Percentiles rank a stretch among this genome's conserved stretches.
Conservation (phyloP, 495 filamentous ascomycete species). For the Talaromyces thailandensis region DNA sequence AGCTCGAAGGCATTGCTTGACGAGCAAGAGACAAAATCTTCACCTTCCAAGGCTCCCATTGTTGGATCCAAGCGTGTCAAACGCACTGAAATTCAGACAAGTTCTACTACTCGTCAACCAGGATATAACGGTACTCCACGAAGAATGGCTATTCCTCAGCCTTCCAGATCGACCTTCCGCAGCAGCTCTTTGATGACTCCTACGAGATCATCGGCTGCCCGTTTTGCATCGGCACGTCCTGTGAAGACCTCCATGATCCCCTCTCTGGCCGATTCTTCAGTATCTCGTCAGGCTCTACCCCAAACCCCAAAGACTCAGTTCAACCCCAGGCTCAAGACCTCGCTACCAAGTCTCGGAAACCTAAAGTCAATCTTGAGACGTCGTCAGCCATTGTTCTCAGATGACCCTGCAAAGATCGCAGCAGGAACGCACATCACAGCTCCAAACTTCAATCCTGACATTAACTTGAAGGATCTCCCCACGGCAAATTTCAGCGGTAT, state of each 20-base stretch:
- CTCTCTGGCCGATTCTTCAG: slow-evolving; percentile 38
- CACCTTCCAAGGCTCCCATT: slow-evolving; percentile 24
- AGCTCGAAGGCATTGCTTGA: slow-evolving; percentile 68
- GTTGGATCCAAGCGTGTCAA: slow-evolving; percentile 55
- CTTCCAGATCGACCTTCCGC: slow-evolving; percentile 20
- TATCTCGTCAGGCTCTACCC: slow-evolving; percentile 31
- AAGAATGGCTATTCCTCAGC: slow-evolving; percentile 31
- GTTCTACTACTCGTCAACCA: slow-evolving; percentile 45
- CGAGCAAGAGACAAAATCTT: slow-evolving; percentile 37
- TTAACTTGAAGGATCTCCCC: slow-evolving; percentile 36
- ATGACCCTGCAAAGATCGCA: slow-evolving; percentile 50
- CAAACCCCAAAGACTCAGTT: slow-evolving; percentile 38
- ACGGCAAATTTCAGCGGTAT: slow-evolving; percentile 12
- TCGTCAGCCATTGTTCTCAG: slow-evolving; percentile 51
- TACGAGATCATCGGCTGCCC: slow-evolving; percentile 68
- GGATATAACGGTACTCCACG: slow-evolving; percentile 10
- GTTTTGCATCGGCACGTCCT: slow-evolving; percentile 50
- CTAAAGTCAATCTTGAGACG: slow-evolving; percentile 56
- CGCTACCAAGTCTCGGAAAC: slow-evolving; percentile 29
- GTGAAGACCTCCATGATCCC: slow-evolving; percentile 46
- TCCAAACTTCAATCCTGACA: slow-evolving; percentile 35
- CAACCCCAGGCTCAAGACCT: slow-evolving; percentile 36
- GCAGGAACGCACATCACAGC: slow-evolving; percentile 50
- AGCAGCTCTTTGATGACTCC: slow-evolving; percentile 58
- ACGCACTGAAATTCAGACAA: slow-evolving; percentile 47